Conservation (phyloP, 139 green algal genomes). For the Tetradesmus obliquus region DNA sequence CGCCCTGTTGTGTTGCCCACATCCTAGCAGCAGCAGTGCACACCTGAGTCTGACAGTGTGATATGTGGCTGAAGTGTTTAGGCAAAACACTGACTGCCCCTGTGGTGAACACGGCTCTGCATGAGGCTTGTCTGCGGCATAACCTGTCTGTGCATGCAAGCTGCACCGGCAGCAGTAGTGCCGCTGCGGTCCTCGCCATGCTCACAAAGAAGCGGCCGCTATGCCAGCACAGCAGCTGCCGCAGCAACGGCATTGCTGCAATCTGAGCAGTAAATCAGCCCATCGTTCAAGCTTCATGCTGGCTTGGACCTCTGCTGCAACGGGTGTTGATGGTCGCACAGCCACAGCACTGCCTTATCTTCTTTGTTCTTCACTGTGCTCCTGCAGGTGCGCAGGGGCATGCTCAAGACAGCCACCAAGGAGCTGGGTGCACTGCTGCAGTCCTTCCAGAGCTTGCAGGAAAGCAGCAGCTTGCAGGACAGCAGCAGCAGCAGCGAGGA, state of each 20-base stretch:
- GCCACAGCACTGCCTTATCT: background rate
- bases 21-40: too few species aligned
- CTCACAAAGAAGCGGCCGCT: background rate
- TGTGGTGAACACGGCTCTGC: too few species aligned
- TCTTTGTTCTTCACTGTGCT: background rate
- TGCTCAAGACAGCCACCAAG: conserved; percentile 32
- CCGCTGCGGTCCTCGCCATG: background rate
- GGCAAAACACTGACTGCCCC: too few species aligned
- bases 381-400: background rate
- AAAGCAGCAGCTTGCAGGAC: background rate
- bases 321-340: too few species aligned
- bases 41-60: too few species aligned
- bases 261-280: too few species aligned
- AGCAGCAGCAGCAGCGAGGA: conserved; percentile 1
- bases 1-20: too few species aligned
- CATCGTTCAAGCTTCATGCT: too few species aligned
- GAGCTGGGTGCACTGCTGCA: conserved; percentile 9
- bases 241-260: background rate
- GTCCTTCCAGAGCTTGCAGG: background rate
- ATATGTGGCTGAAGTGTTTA: too few species aligned
- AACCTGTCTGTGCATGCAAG: background rate
- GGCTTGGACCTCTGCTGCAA: too few species aligned
- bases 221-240: background rate
- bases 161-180: background rate
- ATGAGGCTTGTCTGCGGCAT: too few species aligned